phyloP scores from a whole-genome alignment of 225 moss, liverwort and hornwort genomes.

The Sphagnum contortum region DNA sequence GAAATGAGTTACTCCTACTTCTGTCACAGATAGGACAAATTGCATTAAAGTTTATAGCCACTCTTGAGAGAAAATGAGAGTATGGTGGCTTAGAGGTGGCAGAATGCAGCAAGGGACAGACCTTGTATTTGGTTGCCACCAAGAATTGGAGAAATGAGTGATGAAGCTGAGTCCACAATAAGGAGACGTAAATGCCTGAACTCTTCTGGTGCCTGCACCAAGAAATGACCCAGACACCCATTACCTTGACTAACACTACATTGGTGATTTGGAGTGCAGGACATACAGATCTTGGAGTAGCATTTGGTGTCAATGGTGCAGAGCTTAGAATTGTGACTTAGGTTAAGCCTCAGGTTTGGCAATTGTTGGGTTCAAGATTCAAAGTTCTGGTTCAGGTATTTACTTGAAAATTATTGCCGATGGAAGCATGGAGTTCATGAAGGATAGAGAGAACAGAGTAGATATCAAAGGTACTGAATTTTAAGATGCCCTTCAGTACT shows the following conservation, averaged over 20 bases:
- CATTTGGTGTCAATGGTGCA: no score
- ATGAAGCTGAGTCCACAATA: slow-evolving; percentile 77
- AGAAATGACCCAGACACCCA: not conserved
- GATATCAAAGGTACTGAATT: slow-evolving; percentile 53
- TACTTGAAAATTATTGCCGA: slow-evolving; percentile 30
- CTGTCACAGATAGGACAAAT: no score
- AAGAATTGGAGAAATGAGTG: slow-evolving; percentile 77
- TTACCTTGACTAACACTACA: not conserved
- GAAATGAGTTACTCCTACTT: no score
- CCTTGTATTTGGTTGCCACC: slow-evolving; percentile 62
- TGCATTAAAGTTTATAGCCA: no score
- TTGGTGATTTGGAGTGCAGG: not conserved
- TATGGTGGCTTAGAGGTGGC: no score
- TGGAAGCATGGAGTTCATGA: slow-evolving; percentile 47
- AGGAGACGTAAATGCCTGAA: slow-evolving; percentile 51
- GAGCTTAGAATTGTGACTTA: no score
- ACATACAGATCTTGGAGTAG: no score
- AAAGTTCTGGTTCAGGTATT: no score
- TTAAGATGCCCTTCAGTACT: slow-evolving; percentile 55
- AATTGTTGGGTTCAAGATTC: no score
- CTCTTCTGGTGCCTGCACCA: slow-evolving; percentile 32
- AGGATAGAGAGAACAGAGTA: slow-evolving; percentile 69
- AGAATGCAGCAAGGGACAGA: slow-evolving; percentile 6
- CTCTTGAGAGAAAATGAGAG: no score
- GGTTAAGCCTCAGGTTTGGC: no score